These are phyloP conservation scores for Chlamydomonas reinhardtii DNA, from an alignment of 163 green algal genomes.

Conservation along the genomic window DNA sequence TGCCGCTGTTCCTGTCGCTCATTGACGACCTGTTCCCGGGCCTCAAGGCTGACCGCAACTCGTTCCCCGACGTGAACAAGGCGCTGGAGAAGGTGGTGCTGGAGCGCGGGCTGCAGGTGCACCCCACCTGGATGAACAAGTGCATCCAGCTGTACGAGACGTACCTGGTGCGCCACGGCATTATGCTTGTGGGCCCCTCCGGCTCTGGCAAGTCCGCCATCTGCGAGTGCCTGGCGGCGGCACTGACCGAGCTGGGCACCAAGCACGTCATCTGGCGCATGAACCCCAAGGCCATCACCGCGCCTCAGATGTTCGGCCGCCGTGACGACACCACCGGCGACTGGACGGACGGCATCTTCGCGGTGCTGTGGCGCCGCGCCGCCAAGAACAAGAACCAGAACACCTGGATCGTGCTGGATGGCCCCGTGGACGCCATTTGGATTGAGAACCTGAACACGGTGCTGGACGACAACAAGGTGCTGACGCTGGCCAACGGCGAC, in stretches of 20 bases:
- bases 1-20: slow-evolving; percentile 95
- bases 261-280: slow-evolving; percentile 94
- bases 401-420: slow-evolving; percentile 98
- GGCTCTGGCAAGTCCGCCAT: slow-evolving; percentile 92
- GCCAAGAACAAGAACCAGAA: slow-evolving; percentile 94
- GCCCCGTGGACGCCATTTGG: slow-evolving; percentile 97
- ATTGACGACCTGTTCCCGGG: slow-evolving; percentile 96
- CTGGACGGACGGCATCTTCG: slow-evolving; percentile 95
- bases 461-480: slow-evolving; percentile 90
- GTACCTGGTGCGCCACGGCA: slow-evolving; percentile 92
- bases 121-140: slow-evolving; percentile 93
- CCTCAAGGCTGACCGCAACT: slow-evolving; percentile 83
- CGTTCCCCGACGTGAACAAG: slow-evolving; percentile 81
- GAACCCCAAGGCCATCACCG: slow-evolving; percentile 96
- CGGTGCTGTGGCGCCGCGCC: slow-evolving; percentile 92
- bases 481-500: slow-evolving; percentile 97
- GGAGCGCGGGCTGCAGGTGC: slow-evolving; percentile 79
- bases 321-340: slow-evolving; percentile 90
- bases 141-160: slow-evolving; percentile 98
- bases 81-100: slow-evolving; percentile 85
- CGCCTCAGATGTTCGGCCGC: slow-evolving; percentile 94
- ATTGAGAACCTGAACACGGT: slow-evolving; percentile 99
- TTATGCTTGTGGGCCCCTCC: slow-evolving; percentile 90
- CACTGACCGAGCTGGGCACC: slow-evolving; percentile 88
- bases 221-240: slow-evolving; percentile 88